Evolutionary conservation across 805 yeast species (phyloP), one percentile per base, ranked within the genome.

Genomic region (Candida palmyrensis): DNA sequence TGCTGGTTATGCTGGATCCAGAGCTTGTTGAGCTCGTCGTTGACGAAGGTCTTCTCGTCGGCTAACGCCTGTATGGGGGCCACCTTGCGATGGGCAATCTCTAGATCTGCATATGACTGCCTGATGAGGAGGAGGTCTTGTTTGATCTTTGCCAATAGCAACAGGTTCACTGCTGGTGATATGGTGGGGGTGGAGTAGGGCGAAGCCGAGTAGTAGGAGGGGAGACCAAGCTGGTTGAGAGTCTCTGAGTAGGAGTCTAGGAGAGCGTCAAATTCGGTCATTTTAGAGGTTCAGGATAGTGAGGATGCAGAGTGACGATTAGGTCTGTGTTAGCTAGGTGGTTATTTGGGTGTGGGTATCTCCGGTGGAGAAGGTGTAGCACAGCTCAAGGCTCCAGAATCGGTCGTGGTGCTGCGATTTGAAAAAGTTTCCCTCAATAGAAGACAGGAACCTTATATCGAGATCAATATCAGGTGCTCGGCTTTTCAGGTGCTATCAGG

Each of bases 21-120:
- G 5, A 28, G 9, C 21, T 28, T n/a, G 11, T 13, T 29, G 9
- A 47, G 27, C 33, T 42, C 41, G 18, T 37, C 20, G 23, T 47
- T 45, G 8, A 54, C 41, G 37, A 33, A 56, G 6, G 29, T 21
- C 30, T 47, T 49, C 33, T 48, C 58, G 27, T 55, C 57, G 3
- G 48, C 30, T 10, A 31, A 27, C 20, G 39, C 42, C 16, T 20
- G 24, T n/a, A 29, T 10, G 15, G 32, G 32, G 4, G 23, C 21
- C 14, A 29, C 18, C 14, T 19, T 17, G 7, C 12, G 8, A 19
- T 7, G 6, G 9, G 7, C 22, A 6, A 14, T 18, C 13, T 19
- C 23, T 5, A 21, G 18, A 29, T 21, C 14, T 6, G 9, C 12
- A 19, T 29, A 20, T 21, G 32, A 25, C 15, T 14, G 14, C 16